Conservation (phyloP, 2,329 filamentous ascomycete species). For the Aspergillus melleus region DNA sequence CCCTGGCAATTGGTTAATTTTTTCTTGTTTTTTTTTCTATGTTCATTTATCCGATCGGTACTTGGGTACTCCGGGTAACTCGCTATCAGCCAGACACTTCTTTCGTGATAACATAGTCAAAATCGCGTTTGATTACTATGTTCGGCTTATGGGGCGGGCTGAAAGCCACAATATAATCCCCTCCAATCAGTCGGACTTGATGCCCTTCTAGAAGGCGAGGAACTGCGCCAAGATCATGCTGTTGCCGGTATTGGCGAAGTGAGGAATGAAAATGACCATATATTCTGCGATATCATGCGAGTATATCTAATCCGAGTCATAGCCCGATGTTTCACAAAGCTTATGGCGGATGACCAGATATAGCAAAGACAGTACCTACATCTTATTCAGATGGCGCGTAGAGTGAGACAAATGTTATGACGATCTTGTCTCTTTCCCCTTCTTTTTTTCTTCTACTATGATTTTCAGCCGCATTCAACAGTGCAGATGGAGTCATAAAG, state of each 20-base stretch:
- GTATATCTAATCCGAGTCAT: background rate
- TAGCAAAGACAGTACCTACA: background rate
- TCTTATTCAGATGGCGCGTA: too few species aligned
- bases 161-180: background rate
- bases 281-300: background rate
- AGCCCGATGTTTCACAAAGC: background rate
- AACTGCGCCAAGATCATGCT: background rate
- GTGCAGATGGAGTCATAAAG: too few species aligned
- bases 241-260: too few species aligned
- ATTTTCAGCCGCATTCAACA: too few species aligned
- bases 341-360: background rate
- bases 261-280: background rate
- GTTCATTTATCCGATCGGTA: background rate
- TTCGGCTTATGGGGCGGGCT: background rate
- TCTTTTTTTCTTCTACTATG: too few species aligned
- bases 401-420: too few species aligned
- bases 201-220: background rate
- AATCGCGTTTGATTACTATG: background rate
- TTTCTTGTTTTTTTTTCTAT: background rate
- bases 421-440: too few species aligned
- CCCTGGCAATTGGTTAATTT: too few species aligned
- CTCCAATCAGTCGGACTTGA: background rate
- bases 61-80: background rate
- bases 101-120: background rate
- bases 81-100: background rate